Base-by-base conservation (phyloP, 441 rosid species). In the Gossypium aridum region DNA sequence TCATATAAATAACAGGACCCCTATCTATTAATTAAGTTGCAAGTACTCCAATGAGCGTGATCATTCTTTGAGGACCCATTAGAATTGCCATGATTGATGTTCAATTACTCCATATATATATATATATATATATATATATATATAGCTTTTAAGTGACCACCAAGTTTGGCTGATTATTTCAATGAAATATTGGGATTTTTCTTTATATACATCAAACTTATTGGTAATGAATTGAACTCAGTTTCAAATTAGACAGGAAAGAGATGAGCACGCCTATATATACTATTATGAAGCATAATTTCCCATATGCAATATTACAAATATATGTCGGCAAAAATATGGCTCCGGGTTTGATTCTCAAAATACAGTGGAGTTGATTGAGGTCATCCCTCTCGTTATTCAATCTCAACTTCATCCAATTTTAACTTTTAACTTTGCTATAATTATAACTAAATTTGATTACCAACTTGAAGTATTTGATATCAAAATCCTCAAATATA, bases 61-160 rank as follows among this genome's bases (percentile, higher is more conserved):
- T 14, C 16, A 67, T 49, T 67, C 71, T 67, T 2, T 14, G n/a
- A 67, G 20, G 71, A 67, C 71, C 63, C 63, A 4, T 22, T 59
- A 0, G 64, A 60, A 60, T 25, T 60, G 37, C 34, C 64, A 25
- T 60, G 64, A 28, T 34, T 34, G 39, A 34, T 34, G 8, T 56
- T 20, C 34, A 59, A 12, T 12, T 16, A 7, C 25, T 31, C 23
- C 68, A 62, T 9, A 14, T 26, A 10, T n/a, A n/a, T 28, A 62
- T 9, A 14, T 26, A 10, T n/a, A n/a, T 31, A 62, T 10, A 14
- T 26, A 10, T 16, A n/a, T 31, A 13, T 23, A 12, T 7, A 16
- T 17, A 34, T 14, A 47, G 37, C 14, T 16, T 37, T 47, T 6
- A 67, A 6, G 17, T 37, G 57, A 47, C 71, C 71, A 47, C 53